These are phyloP conservation scores for Pisolithus microcarpus DNA, from an alignment of 768 basidiomycete species.

Conservation along the genomic window DNA sequence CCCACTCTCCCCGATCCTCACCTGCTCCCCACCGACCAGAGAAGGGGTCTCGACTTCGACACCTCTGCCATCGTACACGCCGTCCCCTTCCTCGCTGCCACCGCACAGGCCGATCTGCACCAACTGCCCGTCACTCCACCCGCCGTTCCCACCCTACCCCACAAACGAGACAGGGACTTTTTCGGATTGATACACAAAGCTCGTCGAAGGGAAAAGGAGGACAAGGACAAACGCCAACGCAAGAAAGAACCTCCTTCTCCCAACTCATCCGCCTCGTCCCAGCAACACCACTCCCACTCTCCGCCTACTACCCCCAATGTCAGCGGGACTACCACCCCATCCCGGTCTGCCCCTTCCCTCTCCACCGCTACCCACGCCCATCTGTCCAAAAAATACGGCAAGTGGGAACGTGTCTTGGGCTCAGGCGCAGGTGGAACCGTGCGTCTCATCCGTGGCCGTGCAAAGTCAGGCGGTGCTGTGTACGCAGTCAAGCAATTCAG, in stretches of 20 bases:
- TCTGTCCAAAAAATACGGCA: constrained; percentile 97
- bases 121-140: constrained; percentile 6
- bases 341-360: constrained; percentile 49
- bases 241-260: constrained; percentile 1
- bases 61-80: constrained; percentile 26
- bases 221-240: constrained; percentile 4
- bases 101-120: background rate
- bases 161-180: constrained; percentile 16
- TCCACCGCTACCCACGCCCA: constrained; percentile 84
- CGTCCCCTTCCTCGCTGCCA: constrained; percentile 18
- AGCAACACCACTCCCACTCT: constrained; percentile 21
- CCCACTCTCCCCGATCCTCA: constrained; percentile 27
- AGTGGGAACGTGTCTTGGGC: constrained; percentile 94
- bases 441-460: constrained; percentile 81
- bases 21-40: constrained; percentile 30
- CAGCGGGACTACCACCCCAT: constrained; percentile 15
- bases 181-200: constrained; percentile 32
- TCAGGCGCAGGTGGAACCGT: constrained; percentile 99
- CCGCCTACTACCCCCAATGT: constrained; percentile 16
- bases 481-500: constrained; percentile 98
- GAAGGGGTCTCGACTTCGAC: constrained; percentile 30
- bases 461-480: constrained; percentile 74
- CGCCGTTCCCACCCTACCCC: constrained; percentile 13
- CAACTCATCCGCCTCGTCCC: constrained; percentile 26
- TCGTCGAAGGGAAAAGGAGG: constrained; percentile 19